Base-by-base conservation (phyloP, 306 rosid species). In the Prinsepia uniflora region DNA sequence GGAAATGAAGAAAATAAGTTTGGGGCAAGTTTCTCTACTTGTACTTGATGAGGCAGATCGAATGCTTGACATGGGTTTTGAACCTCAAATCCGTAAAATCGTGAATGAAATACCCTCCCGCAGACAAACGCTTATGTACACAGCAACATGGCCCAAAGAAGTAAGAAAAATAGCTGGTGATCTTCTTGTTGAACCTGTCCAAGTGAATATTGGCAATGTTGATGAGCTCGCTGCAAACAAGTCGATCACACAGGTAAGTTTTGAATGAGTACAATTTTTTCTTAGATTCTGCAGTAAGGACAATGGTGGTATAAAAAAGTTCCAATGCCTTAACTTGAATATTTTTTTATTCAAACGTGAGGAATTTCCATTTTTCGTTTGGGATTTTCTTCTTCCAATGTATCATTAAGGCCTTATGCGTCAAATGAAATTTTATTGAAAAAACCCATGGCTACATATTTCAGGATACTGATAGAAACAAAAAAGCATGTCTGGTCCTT, bases 121-220 rank as follows among this genome's bases (percentile, higher is more conserved):
- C 47, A 91, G 99, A 74, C 99, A 95, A 72, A 95, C 99, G 56
- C 96, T 95, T 62, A 95, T 95, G 99, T 95, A 84, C 79, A 95
- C 99, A 8, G 99, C 99, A 63, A 95, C 99, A 63, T 95, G 99
- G 99, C 99, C 99, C 12, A 95, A 95, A 85, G 99, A 95, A 89
- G 99, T 95, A 10, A 86, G 97, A 72, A 95, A 95, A 81, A 95
- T 95, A 82, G 99, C 99, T 0, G 2, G 90, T 34, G 99, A 95
- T 75, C 99, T 95, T 78, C 97, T 95, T 63, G 97, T 91, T 30
- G 83, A 86, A 81, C 94, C 99, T 55, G 96, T 91, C 84, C 99
- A 95, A 82, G 97, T 95, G 81, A 95, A 87, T 84, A 95, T 95
- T 81, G 99, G 99, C 74, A 91, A 71, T 36, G 97, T 89, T 43